These are phyloP conservation scores for Venturia aucupariae DNA, from an alignment of 2,329 filamentous ascomycete species.

Conservation along the genomic window DNA sequence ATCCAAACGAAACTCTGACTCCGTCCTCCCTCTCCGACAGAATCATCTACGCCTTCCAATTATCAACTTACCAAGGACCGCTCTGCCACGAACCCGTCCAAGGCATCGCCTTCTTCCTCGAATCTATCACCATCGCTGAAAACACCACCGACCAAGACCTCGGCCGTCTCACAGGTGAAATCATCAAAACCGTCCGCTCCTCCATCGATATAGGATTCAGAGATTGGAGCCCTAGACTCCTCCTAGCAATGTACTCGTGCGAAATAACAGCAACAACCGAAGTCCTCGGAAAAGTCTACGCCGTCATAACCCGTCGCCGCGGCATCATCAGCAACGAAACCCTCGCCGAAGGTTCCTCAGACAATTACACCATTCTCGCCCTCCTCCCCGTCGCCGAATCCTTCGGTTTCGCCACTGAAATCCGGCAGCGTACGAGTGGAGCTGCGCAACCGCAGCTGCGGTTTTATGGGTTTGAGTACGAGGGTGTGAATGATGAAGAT, in stretches of 20 bases:
- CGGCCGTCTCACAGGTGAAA: conserved; percentile 79
- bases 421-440: conserved; percentile 85
- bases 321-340: conserved; percentile 83
- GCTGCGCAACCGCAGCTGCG: conserved; percentile 87
- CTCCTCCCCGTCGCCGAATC: conserved; percentile 86
- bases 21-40: conserved; percentile 76
- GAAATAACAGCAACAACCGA: conserved; percentile 66
- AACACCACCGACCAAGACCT: conserved; percentile 48
- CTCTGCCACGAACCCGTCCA: conserved; percentile 90
- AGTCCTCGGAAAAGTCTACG: conserved; percentile 90
- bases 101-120: conserved; percentile 82
- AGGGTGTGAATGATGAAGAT: conserved; percentile 38
- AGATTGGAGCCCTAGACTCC: conserved; percentile 90
- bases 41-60: conserved; percentile 86
- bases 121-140: conserved; percentile 58
- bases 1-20: conserved; percentile 28
- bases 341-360: conserved; percentile 90
- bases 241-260: conserved; percentile 95
- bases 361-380: conserved; percentile 91
- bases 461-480: conserved; percentile 73
- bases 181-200: conserved; percentile 80
- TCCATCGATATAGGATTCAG: conserved; percentile 79
- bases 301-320: conserved; percentile 88
- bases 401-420: conserved; percentile 94
- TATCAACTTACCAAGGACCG: conserved; percentile 79